Conservation (phyloP, 148 eudicot genomes). For the Fagopyrum esculentum region DNA sequence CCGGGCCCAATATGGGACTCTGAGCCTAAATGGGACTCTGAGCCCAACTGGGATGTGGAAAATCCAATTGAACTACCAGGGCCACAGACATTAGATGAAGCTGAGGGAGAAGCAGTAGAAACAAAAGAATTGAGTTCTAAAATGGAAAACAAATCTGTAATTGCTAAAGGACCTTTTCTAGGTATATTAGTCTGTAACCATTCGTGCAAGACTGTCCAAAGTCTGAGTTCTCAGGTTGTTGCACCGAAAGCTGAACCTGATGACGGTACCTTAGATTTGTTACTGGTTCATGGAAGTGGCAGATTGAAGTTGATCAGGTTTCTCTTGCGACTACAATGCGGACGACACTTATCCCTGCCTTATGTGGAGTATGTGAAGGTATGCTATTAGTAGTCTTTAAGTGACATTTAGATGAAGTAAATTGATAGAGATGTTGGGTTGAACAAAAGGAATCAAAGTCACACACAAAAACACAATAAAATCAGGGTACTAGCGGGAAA, state of each 20-base stretch:
- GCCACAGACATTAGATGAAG: too few relatives aligned
- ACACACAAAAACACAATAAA: too few relatives aligned
- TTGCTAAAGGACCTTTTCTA: slow-evolving; percentile 17
- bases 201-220: slow-evolving; percentile 91
- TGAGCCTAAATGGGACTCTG: slow-evolving; percentile 94
- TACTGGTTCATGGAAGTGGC: slow-evolving; percentile 88
- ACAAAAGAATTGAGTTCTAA: too few relatives aligned
- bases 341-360: slow-evolving; percentile 81
- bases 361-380: slow-evolving; percentile 97
- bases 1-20: slow-evolving; percentile 99
- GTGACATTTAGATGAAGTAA: not conserved
- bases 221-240: slow-evolving; percentile 89
- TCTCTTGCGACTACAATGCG: slow-evolving; percentile 68
- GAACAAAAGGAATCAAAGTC: too few relatives aligned
- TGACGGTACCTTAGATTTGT: slow-evolving; percentile 71
- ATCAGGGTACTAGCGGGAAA: too few relatives aligned
- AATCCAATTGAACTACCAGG: slow-evolving; percentile 49
- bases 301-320: slow-evolving; percentile 69
- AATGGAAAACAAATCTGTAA: too few relatives aligned
- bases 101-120: too few relatives aligned
- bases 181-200: slow-evolving; percentile 93
- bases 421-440: not conserved
- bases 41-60: slow-evolving; percentile 74
- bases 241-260: slow-evolving; percentile 94
- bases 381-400: slow-evolving; percentile 11